Conservation (phyloP, 2,329 filamentous ascomycete species). For the Alternaria angustiovoidea region DNA sequence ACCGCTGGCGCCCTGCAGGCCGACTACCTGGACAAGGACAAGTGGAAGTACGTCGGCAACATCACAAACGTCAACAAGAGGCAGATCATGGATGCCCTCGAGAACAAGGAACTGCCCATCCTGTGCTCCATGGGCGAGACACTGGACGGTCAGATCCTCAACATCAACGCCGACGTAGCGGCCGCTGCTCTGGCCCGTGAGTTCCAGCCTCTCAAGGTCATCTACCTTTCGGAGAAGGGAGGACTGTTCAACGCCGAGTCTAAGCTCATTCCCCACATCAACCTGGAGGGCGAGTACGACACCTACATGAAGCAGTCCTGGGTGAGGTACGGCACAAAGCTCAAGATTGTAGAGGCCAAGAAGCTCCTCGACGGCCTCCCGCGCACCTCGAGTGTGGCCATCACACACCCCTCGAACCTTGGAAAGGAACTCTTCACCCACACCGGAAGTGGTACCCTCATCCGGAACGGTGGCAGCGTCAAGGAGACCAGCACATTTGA, state of each 20-base stretch:
- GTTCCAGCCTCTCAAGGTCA: slow-evolving; percentile 93
- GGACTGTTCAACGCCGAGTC: slow-evolving; percentile 92
- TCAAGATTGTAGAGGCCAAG: slow-evolving; percentile 99
- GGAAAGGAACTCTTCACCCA: slow-evolving; percentile 98
- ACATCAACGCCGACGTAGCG: slow-evolving; percentile 97
- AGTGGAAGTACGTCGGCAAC: slow-evolving; percentile 95
- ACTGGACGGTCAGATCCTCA: slow-evolving; percentile 87
- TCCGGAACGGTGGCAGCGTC: slow-evolving; percentile 90
- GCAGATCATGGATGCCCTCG: slow-evolving; percentile 89
- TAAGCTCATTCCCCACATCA: slow-evolving; percentile 97
- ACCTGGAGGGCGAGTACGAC: slow-evolving; percentile 95
- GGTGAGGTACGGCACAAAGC: slow-evolving; percentile 91
- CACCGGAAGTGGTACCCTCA: slow-evolving; percentile 90
- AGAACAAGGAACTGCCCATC: slow-evolving; percentile 86
- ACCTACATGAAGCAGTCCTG: slow-evolving; percentile 91
- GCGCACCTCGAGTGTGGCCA: slow-evolving; percentile 91
- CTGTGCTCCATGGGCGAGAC: slow-evolving; percentile 97
- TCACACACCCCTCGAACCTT: slow-evolving; percentile 94
- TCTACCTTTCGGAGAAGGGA: slow-evolving; percentile 98
- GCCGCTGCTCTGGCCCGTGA: slow-evolving; percentile 90
- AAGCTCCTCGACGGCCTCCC: slow-evolving; percentile 88
- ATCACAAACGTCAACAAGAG: slow-evolving; percentile 91
- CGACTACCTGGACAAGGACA: slow-evolving; percentile 94
- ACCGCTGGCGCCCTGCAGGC: slow-evolving; percentile 90
- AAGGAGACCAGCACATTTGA: slow-evolving; percentile 74